These are phyloP conservation scores for Agaricus blazei DNA, from an alignment of 768 basidiomycete species.

Conservation along the genomic window DNA sequence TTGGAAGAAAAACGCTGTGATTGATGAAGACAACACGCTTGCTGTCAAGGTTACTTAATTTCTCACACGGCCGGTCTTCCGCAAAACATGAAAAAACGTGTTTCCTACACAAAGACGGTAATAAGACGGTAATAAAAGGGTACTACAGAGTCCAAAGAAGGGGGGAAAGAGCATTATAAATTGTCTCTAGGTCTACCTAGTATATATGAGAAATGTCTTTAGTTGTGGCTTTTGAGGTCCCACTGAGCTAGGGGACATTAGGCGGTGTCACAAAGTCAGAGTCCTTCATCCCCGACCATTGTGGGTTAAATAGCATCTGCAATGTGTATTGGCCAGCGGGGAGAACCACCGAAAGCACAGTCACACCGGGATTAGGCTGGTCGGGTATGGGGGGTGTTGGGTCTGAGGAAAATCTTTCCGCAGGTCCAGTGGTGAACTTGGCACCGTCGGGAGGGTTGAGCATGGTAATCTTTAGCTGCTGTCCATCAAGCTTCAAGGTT, in stretches of 20 bases:
- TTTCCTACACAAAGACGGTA: neutral
- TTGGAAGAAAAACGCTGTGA: neutral
- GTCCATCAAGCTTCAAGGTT: slow-evolving; percentile 64
- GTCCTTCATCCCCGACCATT: slow-evolving; percentile 68
- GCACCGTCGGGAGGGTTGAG: slow-evolving; percentile 67
- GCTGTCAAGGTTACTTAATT: slow-evolving; percentile 5
- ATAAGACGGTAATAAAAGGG: neutral
- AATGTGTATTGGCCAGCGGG: slow-evolving; percentile 70
- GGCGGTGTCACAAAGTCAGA: slow-evolving; percentile 63
- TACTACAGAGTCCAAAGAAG: neutral
- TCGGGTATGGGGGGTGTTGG: slow-evolving; percentile 58
- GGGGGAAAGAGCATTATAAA: slow-evolving; percentile 1
- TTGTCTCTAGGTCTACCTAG: slow-evolving; percentile 1
- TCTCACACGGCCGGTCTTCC: neutral
- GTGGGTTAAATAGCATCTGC: slow-evolving; percentile 90
- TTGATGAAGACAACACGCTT: neutral
- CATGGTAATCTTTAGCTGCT: slow-evolving; percentile 63
- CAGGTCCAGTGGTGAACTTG: slow-evolving; percentile 47
- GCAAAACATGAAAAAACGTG: no score
- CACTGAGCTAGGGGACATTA: slow-evolving; percentile 66
- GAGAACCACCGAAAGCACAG: slow-evolving; percentile 69
- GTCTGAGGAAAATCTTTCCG: slow-evolving; percentile 56
- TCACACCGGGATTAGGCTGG: slow-evolving; percentile 73
- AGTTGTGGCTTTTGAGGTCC: slow-evolving; percentile 77
- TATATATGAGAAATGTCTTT: slow-evolving; percentile 16